Evolutionary conservation across 768 basidiomycete genomes (phyloP).

Genomic region (Sporobolomyces phaffii): DNA sequence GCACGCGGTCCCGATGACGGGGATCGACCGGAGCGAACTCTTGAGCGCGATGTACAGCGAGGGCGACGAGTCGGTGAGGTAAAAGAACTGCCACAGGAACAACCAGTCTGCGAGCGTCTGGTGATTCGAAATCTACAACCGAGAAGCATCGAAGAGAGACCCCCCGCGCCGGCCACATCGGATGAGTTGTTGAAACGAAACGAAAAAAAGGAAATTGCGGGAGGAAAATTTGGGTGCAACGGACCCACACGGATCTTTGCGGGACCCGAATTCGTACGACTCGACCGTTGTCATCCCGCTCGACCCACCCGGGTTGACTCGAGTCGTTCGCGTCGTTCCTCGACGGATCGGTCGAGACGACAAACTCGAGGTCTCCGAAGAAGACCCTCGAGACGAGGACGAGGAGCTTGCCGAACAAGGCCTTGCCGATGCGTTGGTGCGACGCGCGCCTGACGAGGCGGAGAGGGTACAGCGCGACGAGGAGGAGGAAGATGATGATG

Average conservation of each 20-base stretch:
- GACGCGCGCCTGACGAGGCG: not conserved
- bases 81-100: slow-evolving; percentile 69
- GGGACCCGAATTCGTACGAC: slow-evolving; percentile 48
- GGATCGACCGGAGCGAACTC: slow-evolving; percentile 75
- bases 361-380: slow-evolving; percentile 71
- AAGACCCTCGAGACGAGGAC: slow-evolving; percentile 67
- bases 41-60: slow-evolving; percentile 85
- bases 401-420: slow-evolving; percentile 2
- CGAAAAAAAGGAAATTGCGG: slow-evolving; percentile 32
- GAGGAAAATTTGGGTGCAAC: no score
- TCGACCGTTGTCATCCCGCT: slow-evolving; percentile 56
- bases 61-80: slow-evolving; percentile 62
- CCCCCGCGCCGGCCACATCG: not conserved
- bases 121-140: slow-evolving; percentile 74
- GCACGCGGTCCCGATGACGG: slow-evolving; percentile 85
- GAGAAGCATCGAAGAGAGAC: not conserved
- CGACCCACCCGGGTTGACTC: no score
- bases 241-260: no score
- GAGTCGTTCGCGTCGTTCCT: slow-evolving; percentile 48
- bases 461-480: slow-evolving; percentile 1
- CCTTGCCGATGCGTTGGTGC: slow-evolving; percentile 1
- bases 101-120: slow-evolving; percentile 56
- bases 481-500: not conserved
- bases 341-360: slow-evolving; percentile 57
- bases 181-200: slow-evolving; percentile 51